These are phyloP conservation scores for Triglochin maritima DNA, from an alignment of 106 monocot species.

Conservation along the genomic window DNA sequence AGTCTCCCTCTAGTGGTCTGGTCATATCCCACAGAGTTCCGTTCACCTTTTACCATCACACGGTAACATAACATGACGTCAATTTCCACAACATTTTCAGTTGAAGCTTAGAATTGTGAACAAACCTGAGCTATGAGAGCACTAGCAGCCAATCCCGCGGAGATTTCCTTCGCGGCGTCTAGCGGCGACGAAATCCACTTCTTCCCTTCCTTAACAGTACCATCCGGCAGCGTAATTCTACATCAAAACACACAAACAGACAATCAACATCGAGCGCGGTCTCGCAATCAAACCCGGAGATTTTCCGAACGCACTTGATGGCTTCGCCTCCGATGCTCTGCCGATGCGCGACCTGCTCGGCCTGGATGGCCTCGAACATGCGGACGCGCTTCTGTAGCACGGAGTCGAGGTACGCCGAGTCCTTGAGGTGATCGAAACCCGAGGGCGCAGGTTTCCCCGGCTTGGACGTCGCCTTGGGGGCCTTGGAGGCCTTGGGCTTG, in stretches of 20 bases:
- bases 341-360: slow-evolving; percentile 7
- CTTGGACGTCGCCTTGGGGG: neutral
- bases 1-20: slow-evolving; percentile 83
- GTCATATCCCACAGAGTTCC: slow-evolving; percentile 91
- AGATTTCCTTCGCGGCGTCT: slow-evolving; percentile 81
- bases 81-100: neutral
- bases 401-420: slow-evolving; percentile 13
- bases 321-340: slow-evolving; percentile 11
- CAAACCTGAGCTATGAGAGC: slow-evolving; percentile 72
- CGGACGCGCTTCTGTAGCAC: slow-evolving; percentile 14
- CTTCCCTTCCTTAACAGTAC: slow-evolving; percentile 72
- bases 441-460: neutral
- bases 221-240: slow-evolving; percentile 78
- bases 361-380: slow-evolving; percentile 16
- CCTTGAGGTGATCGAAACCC: neutral
- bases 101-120: neutral
- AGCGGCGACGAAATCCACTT: slow-evolving; percentile 73
- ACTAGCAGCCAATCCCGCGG: slow-evolving; percentile 59
- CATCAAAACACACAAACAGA: neutral
- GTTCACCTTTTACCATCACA: slow-evolving; percentile 46
- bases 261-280: too few relatives aligned
- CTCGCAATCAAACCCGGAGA: neutral
- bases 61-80: neutral
- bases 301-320: slow-evolving; percentile 10
- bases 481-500: neutral